phyloP scores from a whole-genome alignment of 1,139 yeast genomes.

The Casaregolazyma lundiana region DNA sequence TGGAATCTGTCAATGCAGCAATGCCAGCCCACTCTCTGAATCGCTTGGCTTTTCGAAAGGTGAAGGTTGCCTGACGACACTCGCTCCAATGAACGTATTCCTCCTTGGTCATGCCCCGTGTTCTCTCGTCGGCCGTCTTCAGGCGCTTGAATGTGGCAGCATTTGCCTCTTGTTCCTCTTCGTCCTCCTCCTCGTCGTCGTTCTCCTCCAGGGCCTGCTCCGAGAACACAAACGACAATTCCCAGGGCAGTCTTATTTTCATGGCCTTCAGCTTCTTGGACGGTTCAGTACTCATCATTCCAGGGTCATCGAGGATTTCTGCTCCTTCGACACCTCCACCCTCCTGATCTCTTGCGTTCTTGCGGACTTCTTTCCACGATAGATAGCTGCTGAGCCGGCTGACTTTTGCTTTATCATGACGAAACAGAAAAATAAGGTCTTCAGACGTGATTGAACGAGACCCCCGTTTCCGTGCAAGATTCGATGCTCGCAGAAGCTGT shows the following conservation, averaged over 20 bases:
- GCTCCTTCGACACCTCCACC: constrained; percentile 68
- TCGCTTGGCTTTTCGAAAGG: constrained; percentile 86
- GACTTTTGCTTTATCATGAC: constrained; percentile 94
- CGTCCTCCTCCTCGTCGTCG: constrained; percentile 69
- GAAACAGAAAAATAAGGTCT: constrained; percentile 83
- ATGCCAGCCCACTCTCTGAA: constrained; percentile 97
- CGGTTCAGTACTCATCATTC: constrained; percentile 36
- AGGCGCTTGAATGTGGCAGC: constrained; percentile 80
- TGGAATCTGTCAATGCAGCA: constrained; percentile 74
- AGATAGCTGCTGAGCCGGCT: constrained; percentile 83
- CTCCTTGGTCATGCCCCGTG: constrained; percentile 89
- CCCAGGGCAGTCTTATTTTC: constrained; percentile 91
- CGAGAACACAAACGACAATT: constrained; percentile 83
- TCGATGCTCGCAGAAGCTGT: constrained; percentile 63
- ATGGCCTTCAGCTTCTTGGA: constrained; percentile 68
- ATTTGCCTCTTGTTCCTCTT: constrained; percentile 85
- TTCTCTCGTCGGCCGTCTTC: constrained; percentile 91
- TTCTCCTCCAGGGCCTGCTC: constrained; percentile 85
- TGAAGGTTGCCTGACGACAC: constrained; percentile 95
- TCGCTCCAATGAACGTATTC: constrained; percentile 99
- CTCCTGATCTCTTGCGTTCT: constrained; percentile 95
- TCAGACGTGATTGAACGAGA: constrained; percentile 86
- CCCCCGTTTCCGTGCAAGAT: constrained; percentile 74
- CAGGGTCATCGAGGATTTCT: constrained; percentile 48
- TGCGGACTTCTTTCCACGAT: constrained; percentile 96